Base-by-base conservation (phyloP, 345 rosid species). In the Punica granatum region DNA sequence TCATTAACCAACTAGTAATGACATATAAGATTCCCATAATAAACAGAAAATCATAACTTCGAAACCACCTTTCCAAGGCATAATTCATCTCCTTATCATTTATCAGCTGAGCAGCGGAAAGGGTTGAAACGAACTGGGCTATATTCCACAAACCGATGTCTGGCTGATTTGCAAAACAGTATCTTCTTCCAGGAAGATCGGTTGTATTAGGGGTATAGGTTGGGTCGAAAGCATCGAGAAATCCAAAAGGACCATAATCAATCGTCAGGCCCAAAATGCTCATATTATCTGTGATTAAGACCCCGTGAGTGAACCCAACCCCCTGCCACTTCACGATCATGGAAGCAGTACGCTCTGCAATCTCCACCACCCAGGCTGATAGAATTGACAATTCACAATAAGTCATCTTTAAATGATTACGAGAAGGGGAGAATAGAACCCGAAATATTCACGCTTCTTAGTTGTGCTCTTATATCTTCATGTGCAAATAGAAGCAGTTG, bases 241-340 rank as follows among this genome's bases (percentile, higher is more conserved):
- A 94, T 48, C 99, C 99, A 66, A 94, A 94, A 2, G 99, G 99
- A 62, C 98, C 99, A 72, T 94, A 94, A 82, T 94, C 96, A 66
- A 94, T 91, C 7, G 98, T 91, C 59, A 88, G 92, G 60, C 99
- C 99, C 71, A 91, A 82, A 74, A 94, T 78, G 83, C 99, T 94
- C 98, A 91, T 94, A 74, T 94, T 94, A 77, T 91, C 99, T 5
- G 98, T 94, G 85, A 91, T 94, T 76, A 94, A 83, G 72, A 94
- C 98, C 53, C 99, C 99, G 63, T 94, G 99, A 21, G 98, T 91
- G 81, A 94, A 94, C 60, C 99, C 96, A 74, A 94, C 92, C 60
- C 99, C 98, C 76, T 91, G 99, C 98, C 99, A 94, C 69, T 82
- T 83, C 25, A 97, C 96, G 70, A 88, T 67, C 83, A 91, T 75